Conservation (phyloP, 306 rosid genomes). For the Quercus berberidifolia region DNA sequence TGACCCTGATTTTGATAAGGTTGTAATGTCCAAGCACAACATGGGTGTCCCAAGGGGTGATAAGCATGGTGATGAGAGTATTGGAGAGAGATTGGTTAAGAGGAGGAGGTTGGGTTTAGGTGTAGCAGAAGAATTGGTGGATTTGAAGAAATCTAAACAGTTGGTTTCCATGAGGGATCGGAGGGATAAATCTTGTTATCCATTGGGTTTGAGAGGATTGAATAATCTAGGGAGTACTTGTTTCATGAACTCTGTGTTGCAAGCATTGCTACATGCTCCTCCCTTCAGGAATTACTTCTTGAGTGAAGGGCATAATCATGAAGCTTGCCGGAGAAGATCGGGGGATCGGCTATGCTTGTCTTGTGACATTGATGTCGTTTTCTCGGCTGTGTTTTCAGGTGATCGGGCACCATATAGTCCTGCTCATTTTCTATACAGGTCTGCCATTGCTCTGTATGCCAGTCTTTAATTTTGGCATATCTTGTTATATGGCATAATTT, state of each 20-base stretch:
- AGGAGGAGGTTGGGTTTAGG: conserved; percentile 60
- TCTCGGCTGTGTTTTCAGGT: conserved; percentile 75
- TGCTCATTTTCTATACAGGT: conserved; percentile 86
- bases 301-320: conserved; percentile 60
- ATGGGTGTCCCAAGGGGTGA: conserved; percentile 21
- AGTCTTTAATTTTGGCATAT: conserved; percentile 12
- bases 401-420: conserved; percentile 90
- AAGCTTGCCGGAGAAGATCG: conserved; percentile 49
- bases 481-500: background rate
- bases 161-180: conserved; percentile 39
- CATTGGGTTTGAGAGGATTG: conserved; percentile 85
- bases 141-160: conserved; percentile 40
- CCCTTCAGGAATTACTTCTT: conserved; percentile 72
- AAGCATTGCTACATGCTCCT: conserved; percentile 74
- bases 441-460: conserved; percentile 22
- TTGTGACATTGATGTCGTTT: conserved; percentile 78
- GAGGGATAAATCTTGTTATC: conserved; percentile 75
- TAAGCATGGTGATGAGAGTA: conserved; percentile 42
- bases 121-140: conserved; percentile 29
- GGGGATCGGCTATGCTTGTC: conserved; percentile 51
- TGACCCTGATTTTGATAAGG: conserved; percentile 82
- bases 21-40: conserved; percentile 69
- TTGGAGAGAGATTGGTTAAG: conserved; percentile 75
- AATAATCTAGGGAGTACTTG: conserved; percentile 84
- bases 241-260: conserved; percentile 91